phyloP scores from a whole-genome alignment of 1,284 basidiomycete species.

The Cryptococcus jaspeensis region DNA sequence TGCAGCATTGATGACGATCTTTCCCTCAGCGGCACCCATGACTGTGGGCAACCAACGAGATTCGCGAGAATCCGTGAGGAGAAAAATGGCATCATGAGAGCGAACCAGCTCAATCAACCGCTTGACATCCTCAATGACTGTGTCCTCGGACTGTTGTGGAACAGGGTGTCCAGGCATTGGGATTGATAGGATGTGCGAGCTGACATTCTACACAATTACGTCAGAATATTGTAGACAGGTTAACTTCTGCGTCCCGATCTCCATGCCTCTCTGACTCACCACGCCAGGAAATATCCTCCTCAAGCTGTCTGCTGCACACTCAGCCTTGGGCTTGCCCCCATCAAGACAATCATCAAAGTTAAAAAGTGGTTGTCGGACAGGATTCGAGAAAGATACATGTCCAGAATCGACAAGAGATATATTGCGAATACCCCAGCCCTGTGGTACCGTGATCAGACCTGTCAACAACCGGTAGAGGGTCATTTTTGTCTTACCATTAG shows the following conservation, averaged over 20 bases:
- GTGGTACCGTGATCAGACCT: background rate
- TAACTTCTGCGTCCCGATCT: background rate
- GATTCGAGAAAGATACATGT: slow-evolving; percentile 92
- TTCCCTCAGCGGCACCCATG: slow-evolving; percentile 75
- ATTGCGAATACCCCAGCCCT: slow-evolving; percentile 93
- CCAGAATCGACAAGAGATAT: slow-evolving; percentile 92
- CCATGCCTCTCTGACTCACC: too few relatives aligned
- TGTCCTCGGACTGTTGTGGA: slow-evolving; percentile 52
- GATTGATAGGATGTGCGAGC: slow-evolving; percentile 51
- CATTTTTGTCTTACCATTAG: slow-evolving; percentile 66
- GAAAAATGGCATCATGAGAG: slow-evolving; percentile 82
- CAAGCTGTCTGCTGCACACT: slow-evolving; percentile 81
- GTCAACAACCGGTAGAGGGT: background rate
- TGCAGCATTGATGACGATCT: slow-evolving; percentile 94
- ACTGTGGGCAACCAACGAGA: slow-evolving; percentile 93
- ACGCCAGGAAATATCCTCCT: slow-evolving; percentile 78
- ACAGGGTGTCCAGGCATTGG: slow-evolving; percentile 99
- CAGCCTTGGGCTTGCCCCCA: slow-evolving; percentile 90
- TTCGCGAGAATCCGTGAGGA: slow-evolving; percentile 97
- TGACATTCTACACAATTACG: too few relatives aligned
- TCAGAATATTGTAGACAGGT: too few relatives aligned
- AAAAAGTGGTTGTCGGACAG: slow-evolving; percentile 93
- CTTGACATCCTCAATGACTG: slow-evolving; percentile 59
- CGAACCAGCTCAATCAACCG: slow-evolving; percentile 74
- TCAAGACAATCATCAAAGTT: slow-evolving; percentile 92